Evolutionary conservation across 148 eudicot genomes (phyloP).

Genomic region (Rhododendron molle): DNA sequence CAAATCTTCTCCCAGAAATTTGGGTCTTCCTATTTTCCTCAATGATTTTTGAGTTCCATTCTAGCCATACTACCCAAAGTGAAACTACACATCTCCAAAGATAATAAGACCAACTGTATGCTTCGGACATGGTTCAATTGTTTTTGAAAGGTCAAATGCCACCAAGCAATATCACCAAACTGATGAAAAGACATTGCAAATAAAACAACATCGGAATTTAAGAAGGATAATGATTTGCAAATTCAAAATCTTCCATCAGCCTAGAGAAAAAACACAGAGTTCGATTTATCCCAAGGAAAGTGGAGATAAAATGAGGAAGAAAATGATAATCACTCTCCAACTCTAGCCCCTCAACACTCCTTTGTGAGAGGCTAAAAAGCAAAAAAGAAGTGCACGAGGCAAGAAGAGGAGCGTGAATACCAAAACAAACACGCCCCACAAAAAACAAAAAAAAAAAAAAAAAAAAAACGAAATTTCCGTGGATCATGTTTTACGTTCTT

Average conservation of each 20-base stretch:
- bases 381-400: too few relatives aligned
- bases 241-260: background rate
- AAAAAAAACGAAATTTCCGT: background rate
- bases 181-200: background rate
- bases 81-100: background rate
- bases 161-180: background rate
- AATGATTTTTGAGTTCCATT: background rate
- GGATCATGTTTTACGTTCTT: background rate
- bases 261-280: background rate
- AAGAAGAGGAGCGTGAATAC: too few relatives aligned
- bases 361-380: too few relatives aligned
- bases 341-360: background rate
- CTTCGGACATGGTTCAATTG: background rate
- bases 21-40: background rate
- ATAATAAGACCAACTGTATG: background rate
- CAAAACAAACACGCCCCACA: too few relatives aligned
- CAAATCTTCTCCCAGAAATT: background rate
- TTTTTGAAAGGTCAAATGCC: background rate
- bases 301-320: background rate
- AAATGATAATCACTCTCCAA: background rate
- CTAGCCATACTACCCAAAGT: background rate
- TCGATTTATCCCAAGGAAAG: background rate
- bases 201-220: background rate
- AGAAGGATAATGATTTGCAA: background rate
- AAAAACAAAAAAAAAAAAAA: too few relatives aligned